phyloP scores from a whole-genome alignment of 306 rosid species.

The Quercus agrifolia region DNA sequence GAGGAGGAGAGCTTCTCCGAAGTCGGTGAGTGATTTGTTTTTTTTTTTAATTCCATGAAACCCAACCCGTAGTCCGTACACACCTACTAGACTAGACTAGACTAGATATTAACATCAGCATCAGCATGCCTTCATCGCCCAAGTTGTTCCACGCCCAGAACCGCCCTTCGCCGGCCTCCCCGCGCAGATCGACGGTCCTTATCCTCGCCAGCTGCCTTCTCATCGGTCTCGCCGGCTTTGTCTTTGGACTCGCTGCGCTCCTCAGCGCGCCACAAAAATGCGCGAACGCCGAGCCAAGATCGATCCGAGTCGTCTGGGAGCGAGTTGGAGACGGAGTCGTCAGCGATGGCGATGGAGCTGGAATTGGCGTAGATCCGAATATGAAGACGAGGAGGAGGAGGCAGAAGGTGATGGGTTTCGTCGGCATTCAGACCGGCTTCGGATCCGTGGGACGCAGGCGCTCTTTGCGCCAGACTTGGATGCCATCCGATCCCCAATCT shows the following conservation, averaged over 20 bases:
- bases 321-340: slow-evolving; percentile 11
- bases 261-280: slow-evolving; percentile 28
- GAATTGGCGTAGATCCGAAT: not conserved
- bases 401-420: slow-evolving; percentile 84
- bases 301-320: slow-evolving; percentile 84
- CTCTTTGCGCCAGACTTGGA: slow-evolving; percentile 85
- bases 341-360: not conserved
- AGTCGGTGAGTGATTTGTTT: no score
- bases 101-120: no score
- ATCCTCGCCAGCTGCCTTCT: slow-evolving; percentile 33
- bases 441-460: slow-evolving; percentile 70
- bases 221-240: slow-evolving; percentile 45
- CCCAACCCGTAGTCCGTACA: not conserved
- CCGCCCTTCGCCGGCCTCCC: slow-evolving; percentile 23
- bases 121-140: slow-evolving; percentile 59
- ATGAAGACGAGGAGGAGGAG: slow-evolving; percentile 2
- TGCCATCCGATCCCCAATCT: slow-evolving; percentile 78
- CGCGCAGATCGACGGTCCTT: slow-evolving; percentile 50
- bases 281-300: slow-evolving; percentile 32
- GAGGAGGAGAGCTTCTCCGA: no score
- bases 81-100: not conserved
- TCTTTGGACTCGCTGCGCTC: slow-evolving; percentile 38
- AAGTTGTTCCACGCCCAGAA: slow-evolving; percentile 48
- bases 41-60: not conserved
- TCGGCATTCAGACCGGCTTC: slow-evolving; percentile 87